These are phyloP conservation scores for Sporothrix pseudoabietina DNA, from an alignment of 2,329 filamentous ascomycete genomes.

Conservation along the genomic window DNA sequence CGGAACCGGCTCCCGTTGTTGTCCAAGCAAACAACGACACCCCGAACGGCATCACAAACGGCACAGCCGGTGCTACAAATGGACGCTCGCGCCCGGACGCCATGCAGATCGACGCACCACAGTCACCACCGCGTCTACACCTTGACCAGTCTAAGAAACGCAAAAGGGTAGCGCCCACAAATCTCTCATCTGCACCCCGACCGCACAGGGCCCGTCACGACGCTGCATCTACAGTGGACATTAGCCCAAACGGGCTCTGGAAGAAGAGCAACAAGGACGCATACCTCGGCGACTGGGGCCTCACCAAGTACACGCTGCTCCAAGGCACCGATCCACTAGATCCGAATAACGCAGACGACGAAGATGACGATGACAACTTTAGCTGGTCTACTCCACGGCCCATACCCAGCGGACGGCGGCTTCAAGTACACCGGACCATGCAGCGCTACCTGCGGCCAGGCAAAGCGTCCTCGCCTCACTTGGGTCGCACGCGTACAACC, in stretches of 20 bases:
- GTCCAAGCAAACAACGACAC: background rate
- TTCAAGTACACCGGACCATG: conserved; percentile 48
- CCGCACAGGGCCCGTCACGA: background rate
- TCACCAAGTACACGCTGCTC: conserved; percentile 35
- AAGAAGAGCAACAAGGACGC: conserved; percentile 33
- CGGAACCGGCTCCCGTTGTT: background rate
- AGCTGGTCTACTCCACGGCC: conserved; percentile 29
- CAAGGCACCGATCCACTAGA: conserved; percentile 23
- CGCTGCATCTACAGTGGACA: background rate
- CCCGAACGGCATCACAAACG: background rate
- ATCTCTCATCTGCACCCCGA: conserved; percentile 30
- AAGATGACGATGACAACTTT: conserved; percentile 12
- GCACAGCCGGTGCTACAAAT: background rate
- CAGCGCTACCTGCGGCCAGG: conserved; percentile 44
- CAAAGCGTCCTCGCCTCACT: background rate
- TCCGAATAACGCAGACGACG: background rate
- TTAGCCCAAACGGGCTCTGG: conserved; percentile 23
- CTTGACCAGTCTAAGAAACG: conserved; percentile 38
- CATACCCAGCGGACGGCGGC: conserved; percentile 48
- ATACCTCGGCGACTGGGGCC: conserved; percentile 44
- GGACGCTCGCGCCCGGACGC: background rate
- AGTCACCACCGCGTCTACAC: background rate
- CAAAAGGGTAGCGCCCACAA: conserved; percentile 38
- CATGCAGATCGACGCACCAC: background rate
- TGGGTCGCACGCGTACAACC: conserved; percentile 32